Evolutionary conservation across 2,329 filamentous ascomycete species (phyloP).

Genomic region (Claviceps paspali): DNA sequence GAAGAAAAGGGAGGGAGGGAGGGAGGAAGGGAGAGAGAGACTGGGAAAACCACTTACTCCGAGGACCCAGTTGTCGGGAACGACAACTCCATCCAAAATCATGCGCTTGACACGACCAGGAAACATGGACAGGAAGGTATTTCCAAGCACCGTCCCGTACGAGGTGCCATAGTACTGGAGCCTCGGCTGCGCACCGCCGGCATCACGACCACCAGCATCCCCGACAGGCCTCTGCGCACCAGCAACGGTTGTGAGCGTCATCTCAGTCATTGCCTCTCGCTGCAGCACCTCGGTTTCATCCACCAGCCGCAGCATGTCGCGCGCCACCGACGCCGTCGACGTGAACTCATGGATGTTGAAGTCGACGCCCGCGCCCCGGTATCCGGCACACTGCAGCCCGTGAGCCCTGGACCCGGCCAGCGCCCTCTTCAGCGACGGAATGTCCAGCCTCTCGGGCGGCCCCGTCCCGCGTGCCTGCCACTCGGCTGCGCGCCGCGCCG

Average conservation of each 20-base stretch:
- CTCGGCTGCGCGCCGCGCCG: constrained; percentile 12
- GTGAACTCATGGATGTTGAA: constrained; percentile 13
- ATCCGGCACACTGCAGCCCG: constrained; percentile 13
- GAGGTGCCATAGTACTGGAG: constrained; percentile 31
- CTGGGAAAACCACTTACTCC: constrained; percentile 16
- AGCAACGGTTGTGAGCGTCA: no score
- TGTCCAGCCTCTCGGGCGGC: constrained; percentile 6
- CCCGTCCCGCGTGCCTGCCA: constrained; percentile 17
- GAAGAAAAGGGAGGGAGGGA: no score
- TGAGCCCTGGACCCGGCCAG: constrained; percentile 9
- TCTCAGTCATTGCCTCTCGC: background rate
- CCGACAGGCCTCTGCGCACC: background rate
- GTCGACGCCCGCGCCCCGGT: constrained; percentile 3
- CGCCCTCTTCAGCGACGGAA: background rate
- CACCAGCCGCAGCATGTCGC: constrained; percentile 4
- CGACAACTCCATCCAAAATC: constrained; percentile 19
- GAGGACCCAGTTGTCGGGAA: constrained; percentile 16
- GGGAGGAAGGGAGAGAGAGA: no score
- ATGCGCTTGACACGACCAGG: constrained; percentile 18
- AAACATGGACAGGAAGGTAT: constrained; percentile 13
- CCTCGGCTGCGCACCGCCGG: constrained; percentile 2
- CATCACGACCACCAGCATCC: background rate
- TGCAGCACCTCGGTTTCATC: constrained; percentile 5
- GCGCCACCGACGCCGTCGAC: constrained; percentile 4
- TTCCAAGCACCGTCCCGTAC: constrained; percentile 18